Base-by-base conservation (phyloP, 768 basidiomycete genomes). In the Lepiota brunneoincarnata region DNA sequence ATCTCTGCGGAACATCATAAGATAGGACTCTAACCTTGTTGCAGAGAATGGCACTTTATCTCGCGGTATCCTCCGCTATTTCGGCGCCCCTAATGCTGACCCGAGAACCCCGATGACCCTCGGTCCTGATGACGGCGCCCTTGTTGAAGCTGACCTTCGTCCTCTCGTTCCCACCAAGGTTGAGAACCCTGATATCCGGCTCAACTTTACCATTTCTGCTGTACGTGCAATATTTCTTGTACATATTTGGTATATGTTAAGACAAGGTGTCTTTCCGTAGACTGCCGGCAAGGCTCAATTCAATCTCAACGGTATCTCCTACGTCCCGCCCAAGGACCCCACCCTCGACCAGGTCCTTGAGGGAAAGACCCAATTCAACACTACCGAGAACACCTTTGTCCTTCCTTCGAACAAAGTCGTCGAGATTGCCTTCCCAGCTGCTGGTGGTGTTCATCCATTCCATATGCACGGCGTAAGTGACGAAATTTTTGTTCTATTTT, bases 51-150 rank as follows among this genome's bases (percentile, higher is more conserved):
- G 34, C 17, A 65, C 63, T 51, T 49, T 64, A 59, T 21, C 59
- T 51, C 17, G 58, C 45, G 76, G 69, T 6, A 69, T 78, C 45
- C 57, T 77, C 48, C 70, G 71, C 28, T 78, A 78, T 58, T 43
- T 44, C 1, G 74, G 73, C 17, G 76, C 76, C 7, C 64, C 64
- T 0, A 11, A 56, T 28, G 58, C 54, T 6, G 68, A 75, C 23
- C 76, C 76, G 1, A 63, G 64, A 4, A 67, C 75, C n/a, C 53
- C 53, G 7, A 40, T 54, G 53, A 54, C 53, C 9, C 17, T 24
- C 0, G 58, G 60, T 11, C 61, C 60, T 10, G 55, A 59, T 18
- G 60, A 58, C 21, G 59, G 64, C 63, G 68, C 38, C 45, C 59
- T 54, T 56, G 67, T 38, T 62, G 79, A 81, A 58, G 67, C 67